These are phyloP conservation scores for Plasmodium gonderi DNA, from an alignment of 169 alveolate species.

Conservation along the genomic window DNA sequence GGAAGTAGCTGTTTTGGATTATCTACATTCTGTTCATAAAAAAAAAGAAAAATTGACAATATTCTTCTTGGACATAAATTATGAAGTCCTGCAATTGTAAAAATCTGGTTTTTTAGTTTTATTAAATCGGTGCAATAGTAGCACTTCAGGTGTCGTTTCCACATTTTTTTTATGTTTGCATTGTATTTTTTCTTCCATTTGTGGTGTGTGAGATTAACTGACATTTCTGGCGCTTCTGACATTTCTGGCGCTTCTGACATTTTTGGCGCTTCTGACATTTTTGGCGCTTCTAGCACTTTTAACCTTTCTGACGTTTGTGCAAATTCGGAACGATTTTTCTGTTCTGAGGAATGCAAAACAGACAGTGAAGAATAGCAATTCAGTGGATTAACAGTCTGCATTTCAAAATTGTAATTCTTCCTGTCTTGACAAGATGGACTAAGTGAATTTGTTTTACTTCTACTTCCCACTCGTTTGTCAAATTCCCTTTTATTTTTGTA, in stretches of 20 bases:
- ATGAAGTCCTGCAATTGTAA: constrained; percentile 39
- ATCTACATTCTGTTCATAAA: constrained; percentile 51
- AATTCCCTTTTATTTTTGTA: neutral
- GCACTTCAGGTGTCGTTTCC: constrained; percentile 38
- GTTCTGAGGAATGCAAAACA: too few species aligned
- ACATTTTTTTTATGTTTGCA: neutral
- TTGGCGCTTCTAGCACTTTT: too few species aligned
- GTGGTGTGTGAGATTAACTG: neutral
- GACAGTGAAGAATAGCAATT: too few species aligned
- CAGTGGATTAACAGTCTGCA: too few species aligned
- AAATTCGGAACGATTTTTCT: too few species aligned
- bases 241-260: too few species aligned
- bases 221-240: too few species aligned
- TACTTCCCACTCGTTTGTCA: neutral
- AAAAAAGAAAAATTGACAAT: constrained; percentile 29
- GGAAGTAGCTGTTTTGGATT: constrained; percentile 52
- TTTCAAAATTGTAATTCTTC: too few species aligned
- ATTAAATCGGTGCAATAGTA: constrained; percentile 50
- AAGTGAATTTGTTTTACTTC: neutral
- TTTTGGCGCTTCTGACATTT: too few species aligned
- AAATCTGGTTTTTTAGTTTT: constrained; percentile 28
- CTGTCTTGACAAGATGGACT: neutral
- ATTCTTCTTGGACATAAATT: constrained; percentile 59
- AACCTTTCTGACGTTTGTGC: too few species aligned
- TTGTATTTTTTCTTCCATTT: neutral